Percentiles rank a stretch among this genome's conserved stretches.
phyloP scores from a whole-genome alignment of 192 early-diverging fungal genomes.

The Chytriomyces sp. region DNA sequence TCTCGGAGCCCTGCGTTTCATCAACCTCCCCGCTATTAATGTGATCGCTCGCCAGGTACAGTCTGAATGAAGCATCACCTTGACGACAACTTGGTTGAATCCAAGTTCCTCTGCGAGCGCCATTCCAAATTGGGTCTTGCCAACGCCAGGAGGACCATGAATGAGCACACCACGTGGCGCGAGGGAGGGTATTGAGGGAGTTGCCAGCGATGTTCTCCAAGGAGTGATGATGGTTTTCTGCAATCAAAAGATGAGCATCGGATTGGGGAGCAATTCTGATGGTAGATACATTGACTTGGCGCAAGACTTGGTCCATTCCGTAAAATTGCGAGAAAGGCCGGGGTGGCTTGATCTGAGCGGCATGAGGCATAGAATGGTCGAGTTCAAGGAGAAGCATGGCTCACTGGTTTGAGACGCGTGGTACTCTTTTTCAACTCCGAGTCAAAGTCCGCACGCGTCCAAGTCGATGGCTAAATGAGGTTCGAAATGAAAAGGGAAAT shows the following conservation, averaged over 20 bases:
- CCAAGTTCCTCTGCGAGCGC: conserved; percentile 78
- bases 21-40: background rate
- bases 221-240: conserved; percentile 36
- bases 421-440: conserved; percentile 34
- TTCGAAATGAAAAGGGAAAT: conserved; percentile 20
- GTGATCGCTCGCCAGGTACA: background rate
- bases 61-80: conserved; percentile 19
- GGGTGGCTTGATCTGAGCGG: conserved; percentile 52
- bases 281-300: conserved; percentile 55
- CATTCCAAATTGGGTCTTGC: conserved; percentile 87
- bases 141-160: conserved; percentile 86
- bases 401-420: conserved; percentile 52
- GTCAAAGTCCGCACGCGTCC: conserved; percentile 40
- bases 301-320: conserved; percentile 72
- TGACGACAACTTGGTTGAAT: conserved; percentile 83
- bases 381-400: background rate
- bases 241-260: conserved; percentile 24
- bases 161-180: conserved; percentile 81
- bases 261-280: background rate
- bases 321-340: conserved; percentile 72
- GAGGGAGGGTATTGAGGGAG: conserved; percentile 64
- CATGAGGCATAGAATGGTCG: background rate
- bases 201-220: conserved; percentile 59
- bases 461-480: conserved; percentile 21
- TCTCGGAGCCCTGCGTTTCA: conserved; percentile 64